A percentile compares a stretch with the other conserved stretches of the same genome.
These are phyloP conservation scores for Penicillium brevicompactum DNA, from an alignment of 2,329 filamentous ascomycete species.

Conservation along the genomic window DNA sequence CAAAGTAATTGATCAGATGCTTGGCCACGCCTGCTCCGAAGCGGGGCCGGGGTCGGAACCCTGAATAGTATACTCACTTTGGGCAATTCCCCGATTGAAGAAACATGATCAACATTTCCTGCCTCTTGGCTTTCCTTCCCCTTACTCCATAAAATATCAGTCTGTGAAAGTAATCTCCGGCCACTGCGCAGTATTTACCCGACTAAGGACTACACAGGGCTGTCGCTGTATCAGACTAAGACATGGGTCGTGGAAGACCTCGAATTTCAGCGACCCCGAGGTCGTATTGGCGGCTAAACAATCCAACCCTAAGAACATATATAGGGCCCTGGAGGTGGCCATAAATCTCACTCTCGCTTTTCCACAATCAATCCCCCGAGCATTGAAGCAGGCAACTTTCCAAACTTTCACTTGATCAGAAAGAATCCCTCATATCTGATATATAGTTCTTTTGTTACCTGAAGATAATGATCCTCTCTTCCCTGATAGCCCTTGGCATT, in stretches of 20 bases:
- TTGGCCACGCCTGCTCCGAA: neutral
- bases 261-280: neutral
- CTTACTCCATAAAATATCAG: neutral
- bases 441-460: neutral
- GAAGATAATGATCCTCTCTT: slow-evolving; percentile 4
- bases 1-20: neutral
- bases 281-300: neutral
- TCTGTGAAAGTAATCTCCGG: neutral
- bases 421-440: neutral
- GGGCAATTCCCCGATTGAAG: neutral
- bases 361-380: neutral
- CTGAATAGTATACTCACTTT: neutral
- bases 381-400: neutral
- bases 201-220: neutral
- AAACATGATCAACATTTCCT: slow-evolving; percentile 1
- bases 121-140: neutral
- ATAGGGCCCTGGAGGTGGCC: neutral
- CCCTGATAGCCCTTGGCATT: neutral
- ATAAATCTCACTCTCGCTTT: neutral
- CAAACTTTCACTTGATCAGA: slow-evolving; percentile 2
- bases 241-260: neutral
- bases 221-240: neutral
- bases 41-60: neutral
- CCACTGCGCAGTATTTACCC: neutral
- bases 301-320: neutral